Base-by-base conservation (phyloP, 1,284 basidiomycete species). In the Inonotus obliquus region DNA sequence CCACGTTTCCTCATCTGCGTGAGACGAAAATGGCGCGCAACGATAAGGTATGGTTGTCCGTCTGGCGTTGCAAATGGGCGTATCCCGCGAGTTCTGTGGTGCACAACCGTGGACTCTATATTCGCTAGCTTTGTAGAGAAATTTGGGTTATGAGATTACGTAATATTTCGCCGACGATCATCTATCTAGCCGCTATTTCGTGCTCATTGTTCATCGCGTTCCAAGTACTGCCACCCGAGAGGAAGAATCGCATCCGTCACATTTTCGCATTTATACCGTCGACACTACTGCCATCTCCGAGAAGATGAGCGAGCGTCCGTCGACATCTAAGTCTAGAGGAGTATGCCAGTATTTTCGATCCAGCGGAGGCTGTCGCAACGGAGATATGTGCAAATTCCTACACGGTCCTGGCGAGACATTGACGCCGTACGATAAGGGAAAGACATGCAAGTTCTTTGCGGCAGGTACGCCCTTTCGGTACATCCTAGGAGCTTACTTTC, bases 301-400 rank as follows among this genome's bases (percentile, higher is more conserved):
- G 9, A 52, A 19, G 5, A 63, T 61, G 62, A 48, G 38, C 25
- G 47, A 60, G 17, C 85, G 67, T 13, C 67, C 65, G 17, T 45
- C 55, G 3, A 69, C 68, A 47, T 69, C 67, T 41, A 86, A 81
- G 67, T 69, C 87, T 21, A 79, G 86, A 53, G 86, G 87, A 1
- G 67, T 84, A 51, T 89, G 87, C 73, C 76, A 73, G 51, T 89
- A 86, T 68, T 86, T 86, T 68, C 73, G 75, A 13, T 78, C 79
- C 21, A 69, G 77, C 1, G 75, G 85, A 56, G 89, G 89, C 13
- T 91, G 89, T 72, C 87, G 83, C 62, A 77, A 81, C 14, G 85
- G 84, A 35, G 72, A 80, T 60, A 71, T 71, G 10, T 91, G 89
- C 83, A 91, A 88, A 77, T 91, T 91, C 71, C 76, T 87, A 14